Evolutionary conservation across 176 grass and related monocot species (phyloP).

Genomic region (Carex scoparia): DNA sequence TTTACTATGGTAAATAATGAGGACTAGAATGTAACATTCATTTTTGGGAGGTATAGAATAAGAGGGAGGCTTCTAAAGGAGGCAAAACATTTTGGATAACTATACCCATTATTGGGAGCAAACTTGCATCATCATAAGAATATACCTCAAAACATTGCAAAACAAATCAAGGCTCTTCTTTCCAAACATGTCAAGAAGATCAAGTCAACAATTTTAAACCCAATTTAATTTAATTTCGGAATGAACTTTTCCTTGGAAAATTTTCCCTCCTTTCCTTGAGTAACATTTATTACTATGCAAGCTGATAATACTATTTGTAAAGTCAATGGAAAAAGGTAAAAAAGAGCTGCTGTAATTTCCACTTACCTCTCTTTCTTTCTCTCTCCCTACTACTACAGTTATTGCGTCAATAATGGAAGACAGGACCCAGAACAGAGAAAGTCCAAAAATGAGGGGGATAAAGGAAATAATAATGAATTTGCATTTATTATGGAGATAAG

Average conservation of each 20-base stretch:
- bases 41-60: slow-evolving; percentile 19
- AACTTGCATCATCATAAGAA: neutral
- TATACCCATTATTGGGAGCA: slow-evolving; percentile 31
- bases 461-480: slow-evolving; percentile 29
- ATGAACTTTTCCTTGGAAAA: neutral
- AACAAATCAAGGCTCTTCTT: slow-evolving; percentile 1
- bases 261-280: neutral
- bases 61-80: slow-evolving; percentile 33
- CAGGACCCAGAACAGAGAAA: slow-evolving; percentile 27
- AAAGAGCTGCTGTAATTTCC: slow-evolving; percentile 16
- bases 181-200: neutral
- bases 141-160: neutral
- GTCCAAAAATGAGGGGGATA: slow-evolving; percentile 17
- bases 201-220: neutral
- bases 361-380: slow-evolving; percentile 16
- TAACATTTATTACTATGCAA: slow-evolving; percentile 16
- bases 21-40: slow-evolving; percentile 2
- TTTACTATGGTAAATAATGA: slow-evolving; percentile 46
- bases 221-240: neutral
- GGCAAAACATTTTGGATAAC: slow-evolving; percentile 56
- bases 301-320: slow-evolving; percentile 23
- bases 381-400: slow-evolving; percentile 5
- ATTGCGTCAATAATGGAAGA: slow-evolving; percentile 29
- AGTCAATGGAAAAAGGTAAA: slow-evolving; percentile 15
- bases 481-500: slow-evolving; percentile 25